A percentile compares a stretch with the other conserved stretches of the same genome.
Evolutionary conservation across 345 rosid genomes (phyloP).

Genomic region (Trapa incisa): DNA sequence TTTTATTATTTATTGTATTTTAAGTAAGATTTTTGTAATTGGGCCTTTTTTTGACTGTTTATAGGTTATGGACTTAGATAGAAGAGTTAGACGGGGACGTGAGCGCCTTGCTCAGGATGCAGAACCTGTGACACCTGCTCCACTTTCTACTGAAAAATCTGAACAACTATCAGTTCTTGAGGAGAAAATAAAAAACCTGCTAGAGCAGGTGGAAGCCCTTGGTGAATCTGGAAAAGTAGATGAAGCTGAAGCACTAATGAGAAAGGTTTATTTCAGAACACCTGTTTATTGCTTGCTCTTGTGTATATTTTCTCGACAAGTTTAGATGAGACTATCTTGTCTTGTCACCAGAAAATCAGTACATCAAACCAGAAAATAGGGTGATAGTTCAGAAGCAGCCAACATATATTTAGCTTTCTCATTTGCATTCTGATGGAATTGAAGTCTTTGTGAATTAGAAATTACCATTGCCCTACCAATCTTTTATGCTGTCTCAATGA

Average conservation of each 20-base stretch:
- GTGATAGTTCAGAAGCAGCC: background rate
- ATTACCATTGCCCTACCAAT: background rate
- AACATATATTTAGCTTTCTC: background rate
- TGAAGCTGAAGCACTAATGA: conserved; percentile 99
- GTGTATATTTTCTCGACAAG: background rate
- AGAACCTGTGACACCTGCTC: conserved; percentile 68
- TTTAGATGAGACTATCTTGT: background rate
- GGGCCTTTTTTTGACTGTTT: conserved; percentile 2
- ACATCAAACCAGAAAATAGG: background rate
- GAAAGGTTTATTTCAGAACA: conserved; percentile 46
- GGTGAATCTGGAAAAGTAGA: conserved; percentile 99
- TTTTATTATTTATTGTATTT: background rate
- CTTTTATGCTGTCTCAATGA: background rate
- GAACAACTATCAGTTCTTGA: conserved; percentile 77
- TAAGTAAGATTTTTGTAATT: background rate
- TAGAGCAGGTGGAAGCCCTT: conserved; percentile 91
- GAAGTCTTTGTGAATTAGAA: background rate
- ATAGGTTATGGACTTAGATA: conserved; percentile 88
- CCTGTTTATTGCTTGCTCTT: background rate
- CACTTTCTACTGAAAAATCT: conserved; percentile 65
- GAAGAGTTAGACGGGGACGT: conserved; percentile 93
- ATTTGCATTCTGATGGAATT: background rate
- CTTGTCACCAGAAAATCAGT: background rate
- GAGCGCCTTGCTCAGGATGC: conserved; percentile 91
- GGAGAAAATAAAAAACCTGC: conserved; percentile 81